Evolutionary conservation across 495 filamentous ascomycete genomes (phyloP).

Genomic region (Podospora comata): DNA sequence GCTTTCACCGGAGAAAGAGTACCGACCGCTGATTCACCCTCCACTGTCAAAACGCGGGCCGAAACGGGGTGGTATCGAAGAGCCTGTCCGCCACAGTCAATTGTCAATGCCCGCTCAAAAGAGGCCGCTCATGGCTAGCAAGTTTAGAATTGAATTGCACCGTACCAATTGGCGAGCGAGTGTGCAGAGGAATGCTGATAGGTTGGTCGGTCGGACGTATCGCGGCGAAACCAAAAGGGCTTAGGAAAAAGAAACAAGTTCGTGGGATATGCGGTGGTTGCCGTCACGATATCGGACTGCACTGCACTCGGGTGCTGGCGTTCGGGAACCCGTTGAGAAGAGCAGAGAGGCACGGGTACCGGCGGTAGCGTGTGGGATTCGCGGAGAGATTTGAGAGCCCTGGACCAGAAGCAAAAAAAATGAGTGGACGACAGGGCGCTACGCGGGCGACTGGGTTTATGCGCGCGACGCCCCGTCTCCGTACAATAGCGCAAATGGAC

Average conservation of each 20-base stretch:
- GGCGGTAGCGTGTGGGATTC: not conserved
- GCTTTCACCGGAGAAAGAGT: not conserved
- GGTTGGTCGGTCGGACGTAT: slow-evolving; percentile 3
- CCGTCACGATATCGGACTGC: slow-evolving; percentile 14
- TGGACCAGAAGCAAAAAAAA: slow-evolving; percentile 1
- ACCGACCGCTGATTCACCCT: not conserved
- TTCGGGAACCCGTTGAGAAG: not conserved
- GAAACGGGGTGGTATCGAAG: not conserved
- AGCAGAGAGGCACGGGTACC: slow-evolving; percentile 5
- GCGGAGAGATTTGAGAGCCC: not conserved
- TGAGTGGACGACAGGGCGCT: not conserved
- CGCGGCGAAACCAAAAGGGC: slow-evolving; percentile 4
- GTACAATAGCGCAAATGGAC: not conserved
- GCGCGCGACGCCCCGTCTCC: not conserved
- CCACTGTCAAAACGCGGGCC: slow-evolving; percentile 2
- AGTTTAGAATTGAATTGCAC: not conserved
- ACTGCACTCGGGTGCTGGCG: slow-evolving; percentile 11
- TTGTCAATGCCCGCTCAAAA: not conserved
- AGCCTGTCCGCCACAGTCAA: not conserved
- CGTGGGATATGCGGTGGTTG: slow-evolving; percentile 1
- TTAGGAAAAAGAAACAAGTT: slow-evolving; percentile 2
- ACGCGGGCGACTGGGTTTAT: not conserved
- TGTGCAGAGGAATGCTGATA: not conserved
- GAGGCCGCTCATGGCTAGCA: not conserved
- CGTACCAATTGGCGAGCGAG: not conserved